Evolutionary conservation across 2,329 filamentous ascomycete species (phyloP).

Genomic region (Rugonectria rugulosa): DNA sequence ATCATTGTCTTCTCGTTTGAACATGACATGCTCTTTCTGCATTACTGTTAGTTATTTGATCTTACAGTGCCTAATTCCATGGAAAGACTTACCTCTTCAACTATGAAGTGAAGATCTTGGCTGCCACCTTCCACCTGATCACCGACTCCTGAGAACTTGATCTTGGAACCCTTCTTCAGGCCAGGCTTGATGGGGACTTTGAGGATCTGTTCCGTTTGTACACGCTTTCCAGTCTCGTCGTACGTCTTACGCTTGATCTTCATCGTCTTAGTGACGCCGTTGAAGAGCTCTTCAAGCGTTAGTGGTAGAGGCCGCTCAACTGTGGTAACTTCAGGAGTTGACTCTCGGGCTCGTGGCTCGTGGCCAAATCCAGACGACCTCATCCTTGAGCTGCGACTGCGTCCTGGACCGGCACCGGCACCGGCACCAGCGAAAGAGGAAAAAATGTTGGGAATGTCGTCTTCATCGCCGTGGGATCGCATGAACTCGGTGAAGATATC

Average conservation of each 20-base stretch:
- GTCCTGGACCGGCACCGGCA: slow-evolving; percentile 46
- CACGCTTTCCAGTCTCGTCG: slow-evolving; percentile 84
- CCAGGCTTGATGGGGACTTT: slow-evolving; percentile 96
- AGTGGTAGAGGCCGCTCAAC: slow-evolving; percentile 85
- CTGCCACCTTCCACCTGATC: slow-evolving; percentile 96
- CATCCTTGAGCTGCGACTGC: slow-evolving; percentile 51
- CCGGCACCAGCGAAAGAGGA: slow-evolving; percentile 54
- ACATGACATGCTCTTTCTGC: slow-evolving; percentile 86
- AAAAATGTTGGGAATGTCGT: slow-evolving; percentile 64
- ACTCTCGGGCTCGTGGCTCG: slow-evolving; percentile 40
- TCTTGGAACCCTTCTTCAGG: slow-evolving; percentile 95
- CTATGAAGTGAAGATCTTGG: slow-evolving; percentile 93
- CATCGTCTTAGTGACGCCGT: slow-evolving; percentile 92
- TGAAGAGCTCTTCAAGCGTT: slow-evolving; percentile 87
- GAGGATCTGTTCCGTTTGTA: slow-evolving; percentile 85
- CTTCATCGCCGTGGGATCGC: slow-evolving; percentile 57
- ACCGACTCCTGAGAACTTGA: slow-evolving; percentile 97
- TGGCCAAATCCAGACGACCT: slow-evolving; percentile 51
- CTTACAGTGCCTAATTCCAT: not conserved
- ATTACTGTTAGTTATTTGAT: slow-evolving; percentile 49
- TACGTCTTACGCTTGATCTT: slow-evolving; percentile 98
- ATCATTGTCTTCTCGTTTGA: slow-evolving; percentile 88
- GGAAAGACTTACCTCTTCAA: slow-evolving; percentile 81
- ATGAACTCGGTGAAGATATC: slow-evolving; percentile 88
- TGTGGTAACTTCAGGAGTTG: slow-evolving; percentile 85